Base-by-base conservation (phyloP, 352 stramenopile genomes). In the Phytophthora ramorum region DNA sequence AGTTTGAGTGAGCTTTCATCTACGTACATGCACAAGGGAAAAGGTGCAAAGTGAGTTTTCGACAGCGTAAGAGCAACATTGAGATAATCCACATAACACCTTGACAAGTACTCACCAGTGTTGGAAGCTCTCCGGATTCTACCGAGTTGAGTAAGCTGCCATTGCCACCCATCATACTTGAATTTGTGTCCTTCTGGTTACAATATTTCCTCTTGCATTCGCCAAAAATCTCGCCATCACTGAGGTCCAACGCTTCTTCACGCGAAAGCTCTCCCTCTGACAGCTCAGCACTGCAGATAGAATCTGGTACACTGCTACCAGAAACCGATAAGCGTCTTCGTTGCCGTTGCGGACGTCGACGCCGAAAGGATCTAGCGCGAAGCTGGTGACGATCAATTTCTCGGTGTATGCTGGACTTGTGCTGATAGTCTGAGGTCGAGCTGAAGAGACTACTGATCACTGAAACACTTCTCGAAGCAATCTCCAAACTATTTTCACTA, bases 181-280 rank as follows among this genome's bases (percentile, higher is more conserved):
- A 32, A 45, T 26, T 56, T 30, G 12, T 35, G 24, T 84, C 81
- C 40, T 77, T 84, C 14, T 44, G 22, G 8, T 51, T 64, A 9
- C 73, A 34, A 28, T 78, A 67, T 17, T 65, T 63, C 4, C 59
- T 66, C 20, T 75, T 69, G 8, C 46, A 51, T 3, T 62, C 40
- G 4, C 81, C 81, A 56, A 71, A 87, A 43, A 92, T 58, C 51
- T 93, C 85, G 3, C 81, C 85, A 44, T 93, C 85, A 45, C 85
- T 93, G n/a, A 87, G 50, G 44, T 89, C 77, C 7, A 57, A 16
- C 17, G 41, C 41, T 26, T 56, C 20, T 43, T 71, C 34, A 13
- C 41, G 22, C 4, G 67, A 58, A 10, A 86, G 32, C 30, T 86
- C 77, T 8, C 79, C 75, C 16, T 87, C 79, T 1, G 79, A 85